Evolutionary conservation across 768 basidiomycete genomes (phyloP).

Genomic region (Gloeostereum incarnatum): DNA sequence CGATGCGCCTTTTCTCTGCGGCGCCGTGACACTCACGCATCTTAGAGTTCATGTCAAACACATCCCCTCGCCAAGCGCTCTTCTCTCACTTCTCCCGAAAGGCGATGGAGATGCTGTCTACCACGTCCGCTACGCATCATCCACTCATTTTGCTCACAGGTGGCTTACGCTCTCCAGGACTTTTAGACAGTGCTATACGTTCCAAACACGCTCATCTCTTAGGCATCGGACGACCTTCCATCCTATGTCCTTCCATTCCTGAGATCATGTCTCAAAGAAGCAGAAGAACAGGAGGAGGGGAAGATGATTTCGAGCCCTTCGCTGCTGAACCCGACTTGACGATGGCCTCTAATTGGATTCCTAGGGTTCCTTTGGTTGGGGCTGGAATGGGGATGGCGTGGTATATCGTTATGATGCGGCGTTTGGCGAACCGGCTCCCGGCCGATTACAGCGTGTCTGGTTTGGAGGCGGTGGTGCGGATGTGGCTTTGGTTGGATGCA

Average conservation of each 20-base stretch:
- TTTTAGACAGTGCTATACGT: constrained; percentile 42
- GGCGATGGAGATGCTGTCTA: constrained; percentile 37
- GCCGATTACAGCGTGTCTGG: constrained; percentile 21
- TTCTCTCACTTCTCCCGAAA: constrained; percentile 60
- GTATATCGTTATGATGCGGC: constrained; percentile 54
- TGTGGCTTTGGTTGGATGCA: constrained; percentile 37
- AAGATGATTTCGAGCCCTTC: too few relatives aligned
- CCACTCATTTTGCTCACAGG: constrained; percentile 78
- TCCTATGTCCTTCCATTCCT: constrained; percentile 57
- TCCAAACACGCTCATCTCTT: constrained; percentile 60
- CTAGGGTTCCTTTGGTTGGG: constrained; percentile 51
- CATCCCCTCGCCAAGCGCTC: constrained; percentile 53
- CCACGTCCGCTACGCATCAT: constrained; percentile 13
- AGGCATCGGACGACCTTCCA: constrained; percentile 64
- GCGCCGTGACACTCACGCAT: constrained; percentile 2
- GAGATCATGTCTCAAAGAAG: constrained; percentile 19
- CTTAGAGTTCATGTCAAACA: constrained; percentile 33
- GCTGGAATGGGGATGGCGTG: constrained; percentile 56
- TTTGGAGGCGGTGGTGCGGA: constrained; percentile 26
- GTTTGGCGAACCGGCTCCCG: constrained; percentile 23
- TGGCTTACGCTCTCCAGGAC: constrained; percentile 54
- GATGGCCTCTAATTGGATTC: too few relatives aligned
- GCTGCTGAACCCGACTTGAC: too few relatives aligned
- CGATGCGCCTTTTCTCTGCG: too few relatives aligned
- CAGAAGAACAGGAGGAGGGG: constrained; percentile 13